phyloP scores from a whole-genome alignment of 2,329 filamentous ascomycete genomes.

The Westerdykella sp. region DNA sequence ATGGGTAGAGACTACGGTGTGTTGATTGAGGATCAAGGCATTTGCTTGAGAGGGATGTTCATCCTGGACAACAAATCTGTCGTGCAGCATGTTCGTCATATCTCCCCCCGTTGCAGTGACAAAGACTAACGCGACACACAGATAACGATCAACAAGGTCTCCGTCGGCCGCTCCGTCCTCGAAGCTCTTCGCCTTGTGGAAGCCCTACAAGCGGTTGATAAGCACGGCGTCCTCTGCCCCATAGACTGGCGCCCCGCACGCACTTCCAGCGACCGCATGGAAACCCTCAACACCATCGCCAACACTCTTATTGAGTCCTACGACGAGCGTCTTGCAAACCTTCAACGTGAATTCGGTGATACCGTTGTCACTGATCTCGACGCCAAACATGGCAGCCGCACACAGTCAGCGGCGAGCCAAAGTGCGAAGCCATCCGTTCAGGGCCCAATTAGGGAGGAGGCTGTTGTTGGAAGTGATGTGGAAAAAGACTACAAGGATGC shows the following conservation, averaged over 20 bases:
- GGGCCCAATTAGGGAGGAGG: not conserved
- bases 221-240: conserved; percentile 27
- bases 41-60: conserved; percentile 27
- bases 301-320: conserved; percentile 24
- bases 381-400: conserved; percentile 5
- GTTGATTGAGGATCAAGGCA: conserved; percentile 24
- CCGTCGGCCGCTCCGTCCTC: conserved; percentile 25
- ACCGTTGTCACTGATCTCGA: conserved; percentile 16
- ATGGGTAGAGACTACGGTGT: conserved; percentile 27
- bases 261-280: conserved; percentile 3
- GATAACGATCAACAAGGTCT: conserved; percentile 25
- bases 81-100: conserved; percentile 20
- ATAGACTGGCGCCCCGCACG: conserved; percentile 22
- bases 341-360: conserved; percentile 24
- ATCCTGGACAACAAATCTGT: conserved; percentile 21
- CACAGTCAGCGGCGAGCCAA: not conserved
- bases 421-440: not conserved
- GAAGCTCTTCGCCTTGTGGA: conserved; percentile 27
- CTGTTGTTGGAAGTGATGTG: not conserved
- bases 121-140: conserved; percentile 1
- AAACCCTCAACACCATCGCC: conserved; percentile 18
- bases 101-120: not conserved
- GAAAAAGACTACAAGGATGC: not conserved
- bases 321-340: conserved; percentile 19
- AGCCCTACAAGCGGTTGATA: conserved; percentile 27